Evolutionary conservation across 2,329 filamentous ascomycete genomes (phyloP).

Genomic region (Fusarium metavorans): DNA sequence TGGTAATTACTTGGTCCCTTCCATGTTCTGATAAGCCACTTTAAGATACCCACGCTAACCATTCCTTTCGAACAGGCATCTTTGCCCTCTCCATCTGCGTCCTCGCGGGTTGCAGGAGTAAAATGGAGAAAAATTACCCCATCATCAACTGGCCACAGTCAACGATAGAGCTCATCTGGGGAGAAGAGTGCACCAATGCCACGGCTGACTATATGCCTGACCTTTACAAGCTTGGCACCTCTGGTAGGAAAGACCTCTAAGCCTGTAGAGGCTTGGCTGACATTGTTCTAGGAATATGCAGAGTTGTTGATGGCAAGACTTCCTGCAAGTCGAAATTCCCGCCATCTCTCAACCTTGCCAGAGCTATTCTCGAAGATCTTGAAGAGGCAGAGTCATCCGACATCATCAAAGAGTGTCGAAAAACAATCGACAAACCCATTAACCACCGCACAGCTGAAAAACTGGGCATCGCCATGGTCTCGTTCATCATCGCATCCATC

Average conservation of each 20-base stretch:
- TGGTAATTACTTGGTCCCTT: neutral
- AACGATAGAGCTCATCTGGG: constrained; percentile 29
- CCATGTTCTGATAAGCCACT: neutral
- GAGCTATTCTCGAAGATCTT: constrained; percentile 27
- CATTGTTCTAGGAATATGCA: constrained; percentile 18
- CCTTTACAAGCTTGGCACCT: constrained; percentile 28
- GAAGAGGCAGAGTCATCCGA: neutral
- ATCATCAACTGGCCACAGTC: constrained; percentile 36
- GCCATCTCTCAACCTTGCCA: constrained; percentile 33
- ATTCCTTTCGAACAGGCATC: constrained; percentile 8
- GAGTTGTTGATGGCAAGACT: constrained; percentile 13
- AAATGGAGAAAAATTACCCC: constrained; percentile 28
- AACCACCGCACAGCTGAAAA: constrained; percentile 17
- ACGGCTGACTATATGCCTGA: constrained; percentile 26
- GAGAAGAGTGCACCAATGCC: constrained; percentile 19
- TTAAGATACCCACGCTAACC: neutral
- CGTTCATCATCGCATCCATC: constrained; percentile 27
- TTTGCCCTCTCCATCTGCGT: constrained; percentile 34
- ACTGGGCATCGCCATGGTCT: constrained; percentile 20
- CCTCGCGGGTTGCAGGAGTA: constrained; percentile 26
- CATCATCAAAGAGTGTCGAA: constrained; percentile 10
- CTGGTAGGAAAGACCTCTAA: neutral
- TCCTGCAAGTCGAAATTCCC: constrained; percentile 24
- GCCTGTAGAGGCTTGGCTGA: accelerated
- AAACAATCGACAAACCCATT: constrained; percentile 19